Conservation (phyloP, 768 basidiomycete species). For the Candolleomyces aberdarensis region DNA sequence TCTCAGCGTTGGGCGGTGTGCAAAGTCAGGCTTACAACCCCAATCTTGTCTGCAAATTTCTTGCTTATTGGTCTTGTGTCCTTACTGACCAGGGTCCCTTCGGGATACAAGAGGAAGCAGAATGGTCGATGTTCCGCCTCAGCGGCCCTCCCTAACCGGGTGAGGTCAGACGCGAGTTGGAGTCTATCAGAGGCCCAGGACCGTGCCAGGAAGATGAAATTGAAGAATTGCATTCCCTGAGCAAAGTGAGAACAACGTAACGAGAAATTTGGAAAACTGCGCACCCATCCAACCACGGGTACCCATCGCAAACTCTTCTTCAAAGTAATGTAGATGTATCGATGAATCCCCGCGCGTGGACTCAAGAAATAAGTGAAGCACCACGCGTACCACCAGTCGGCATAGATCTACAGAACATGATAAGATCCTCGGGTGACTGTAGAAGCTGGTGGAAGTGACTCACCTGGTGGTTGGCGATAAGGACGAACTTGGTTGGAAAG, state of each 20-base stretch:
- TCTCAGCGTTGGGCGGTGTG: neutral
- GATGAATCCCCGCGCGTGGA: slow-evolving; percentile 51
- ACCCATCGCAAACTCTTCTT: slow-evolving; percentile 87
- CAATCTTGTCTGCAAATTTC: slow-evolving; percentile 85
- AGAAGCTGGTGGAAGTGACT: slow-evolving; percentile 10
- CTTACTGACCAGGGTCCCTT: slow-evolving; percentile 90
- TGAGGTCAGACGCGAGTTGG: slow-evolving; percentile 63
- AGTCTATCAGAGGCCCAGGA: slow-evolving; percentile 85
- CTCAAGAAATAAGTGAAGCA: slow-evolving; percentile 71
- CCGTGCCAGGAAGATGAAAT: slow-evolving; percentile 90
- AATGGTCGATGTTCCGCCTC: slow-evolving; percentile 68
- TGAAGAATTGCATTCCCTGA: slow-evolving; percentile 93
- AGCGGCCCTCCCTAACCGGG: slow-evolving; percentile 66
- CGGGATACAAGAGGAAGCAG: slow-evolving; percentile 87
- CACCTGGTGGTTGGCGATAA: slow-evolving; percentile 94
- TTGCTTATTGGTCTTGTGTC: slow-evolving; percentile 83
- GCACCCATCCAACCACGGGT: slow-evolving; percentile 86
- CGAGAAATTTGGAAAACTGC: slow-evolving; percentile 15
- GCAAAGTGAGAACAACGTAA: neutral
- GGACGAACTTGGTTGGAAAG: slow-evolving; percentile 74
- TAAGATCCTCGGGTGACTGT: slow-evolving; percentile 2
- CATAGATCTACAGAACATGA: slow-evolving; percentile 50
- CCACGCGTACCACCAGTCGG: slow-evolving; percentile 91
- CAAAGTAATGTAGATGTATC: slow-evolving; percentile 83
- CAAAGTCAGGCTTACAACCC: slow-evolving; percentile 60